Conservation (phyloP, 148 eudicot genomes). For the Polygonum aviculare region DNA sequence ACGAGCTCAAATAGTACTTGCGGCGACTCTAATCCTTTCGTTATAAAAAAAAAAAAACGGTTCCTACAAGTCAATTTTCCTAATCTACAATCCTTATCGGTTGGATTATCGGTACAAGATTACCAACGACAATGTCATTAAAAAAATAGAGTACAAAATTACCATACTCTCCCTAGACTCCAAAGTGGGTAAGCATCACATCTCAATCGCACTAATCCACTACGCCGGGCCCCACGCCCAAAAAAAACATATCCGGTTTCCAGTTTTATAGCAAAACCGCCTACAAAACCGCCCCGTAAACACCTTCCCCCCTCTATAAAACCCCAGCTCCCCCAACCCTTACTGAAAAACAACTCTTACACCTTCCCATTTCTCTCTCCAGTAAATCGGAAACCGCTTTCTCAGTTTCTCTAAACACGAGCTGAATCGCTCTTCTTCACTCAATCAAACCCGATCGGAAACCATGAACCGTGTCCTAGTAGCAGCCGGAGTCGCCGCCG, state of each 20-base stretch:
- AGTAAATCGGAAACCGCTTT: background rate
- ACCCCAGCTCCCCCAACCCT: background rate
- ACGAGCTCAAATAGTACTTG: too few relatives aligned
- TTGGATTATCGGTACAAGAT: too few relatives aligned
- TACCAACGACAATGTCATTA: too few relatives aligned
- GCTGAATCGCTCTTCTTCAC: background rate
- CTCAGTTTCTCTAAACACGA: background rate
- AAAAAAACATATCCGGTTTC: background rate
- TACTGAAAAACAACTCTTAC: background rate
- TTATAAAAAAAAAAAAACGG: too few relatives aligned
- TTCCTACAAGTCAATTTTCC: too few relatives aligned
- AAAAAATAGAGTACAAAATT: too few relatives aligned
- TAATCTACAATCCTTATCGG: too few relatives aligned
- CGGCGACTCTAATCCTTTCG: too few relatives aligned
- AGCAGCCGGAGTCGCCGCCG: conserved; percentile 4
- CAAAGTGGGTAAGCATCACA: background rate
- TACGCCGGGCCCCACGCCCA: background rate
- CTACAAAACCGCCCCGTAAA: background rate
- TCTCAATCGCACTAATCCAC: background rate
- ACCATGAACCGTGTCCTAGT: conserved; percentile 10
- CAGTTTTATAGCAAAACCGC: background rate
- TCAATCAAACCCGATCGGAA: background rate
- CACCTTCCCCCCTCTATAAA: background rate
- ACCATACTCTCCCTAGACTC: background rate
- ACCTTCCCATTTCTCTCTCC: background rate